Percentiles rank a stretch among this genome's conserved stretches.
Conservation (phyloP, 2,329 filamentous ascomycete species). For the Aspergillus novofumigatus region DNA sequence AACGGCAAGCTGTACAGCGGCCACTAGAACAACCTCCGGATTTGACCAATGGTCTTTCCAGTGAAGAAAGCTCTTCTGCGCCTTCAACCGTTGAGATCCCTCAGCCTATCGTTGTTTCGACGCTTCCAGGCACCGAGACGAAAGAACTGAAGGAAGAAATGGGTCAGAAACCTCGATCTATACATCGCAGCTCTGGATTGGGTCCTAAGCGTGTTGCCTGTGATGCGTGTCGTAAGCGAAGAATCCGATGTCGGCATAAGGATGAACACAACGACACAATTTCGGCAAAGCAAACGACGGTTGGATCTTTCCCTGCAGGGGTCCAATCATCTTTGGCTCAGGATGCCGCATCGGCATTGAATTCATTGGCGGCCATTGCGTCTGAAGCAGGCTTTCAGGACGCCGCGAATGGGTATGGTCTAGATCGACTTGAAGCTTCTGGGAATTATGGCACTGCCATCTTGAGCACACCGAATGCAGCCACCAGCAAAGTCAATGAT, state of each 20-base stretch:
- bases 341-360: slow-evolving; percentile 38
- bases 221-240: slow-evolving; percentile 58
- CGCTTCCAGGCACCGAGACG: slow-evolving; percentile 10
- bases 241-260: slow-evolving; percentile 62
- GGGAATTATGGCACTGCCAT: slow-evolving; percentile 23
- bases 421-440: slow-evolving; percentile 28
- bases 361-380: slow-evolving; percentile 36
- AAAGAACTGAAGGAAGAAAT: slow-evolving; percentile 24
- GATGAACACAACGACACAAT: slow-evolving; percentile 42
- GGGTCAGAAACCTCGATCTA: slow-evolving; percentile 37
- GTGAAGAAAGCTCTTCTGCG: slow-evolving; percentile 14
- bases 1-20: slow-evolving; percentile 35
- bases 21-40: slow-evolving; percentile 25
- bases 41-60: slow-evolving; percentile 9
- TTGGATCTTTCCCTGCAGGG: slow-evolving; percentile 27
- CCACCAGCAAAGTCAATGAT: slow-evolving; percentile 25
- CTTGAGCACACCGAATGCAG: slow-evolving; percentile 24
- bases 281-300: slow-evolving; percentile 24
- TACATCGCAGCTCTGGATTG: slow-evolving; percentile 55
- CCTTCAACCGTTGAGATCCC: slow-evolving; percentile 23
- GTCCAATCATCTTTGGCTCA: slow-evolving; percentile 31
- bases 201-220: slow-evolving; percentile 59
- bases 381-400: slow-evolving; percentile 32
- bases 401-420: slow-evolving; percentile 17
- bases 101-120: slow-evolving; percentile 10